Percentiles rank a stretch among this genome's conserved stretches.
These are phyloP conservation scores for Leonotis leonurus DNA, from an alignment of 257 asterid genomes.

Conservation along the genomic window DNA sequence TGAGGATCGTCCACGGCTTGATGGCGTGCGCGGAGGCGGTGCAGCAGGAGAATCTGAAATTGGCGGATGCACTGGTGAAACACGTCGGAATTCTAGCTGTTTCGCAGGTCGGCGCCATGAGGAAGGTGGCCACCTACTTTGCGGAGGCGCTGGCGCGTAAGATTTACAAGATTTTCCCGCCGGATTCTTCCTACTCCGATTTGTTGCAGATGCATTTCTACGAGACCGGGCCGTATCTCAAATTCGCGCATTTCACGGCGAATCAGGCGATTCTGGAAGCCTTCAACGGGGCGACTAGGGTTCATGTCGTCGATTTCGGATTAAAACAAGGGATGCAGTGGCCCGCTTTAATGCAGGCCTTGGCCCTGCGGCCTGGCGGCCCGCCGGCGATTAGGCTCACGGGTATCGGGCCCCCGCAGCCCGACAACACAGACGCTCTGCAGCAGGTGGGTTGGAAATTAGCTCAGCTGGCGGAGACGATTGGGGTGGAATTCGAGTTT, in stretches of 20 bases:
- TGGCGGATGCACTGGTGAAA: slow-evolving; percentile 59
- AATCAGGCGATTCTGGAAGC: slow-evolving; percentile 79
- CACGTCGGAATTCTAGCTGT: slow-evolving; percentile 62
- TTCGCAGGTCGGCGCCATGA: slow-evolving; percentile 72
- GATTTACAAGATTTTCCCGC: slow-evolving; percentile 54
- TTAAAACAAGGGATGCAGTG: slow-evolving; percentile 82
- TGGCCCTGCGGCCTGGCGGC: slow-evolving; percentile 65
- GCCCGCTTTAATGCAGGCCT: slow-evolving; percentile 78
- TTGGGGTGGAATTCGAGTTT: slow-evolving; percentile 64
- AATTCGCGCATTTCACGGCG: slow-evolving; percentile 82
- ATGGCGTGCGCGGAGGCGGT: slow-evolving; percentile 81
- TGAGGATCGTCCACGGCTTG: slow-evolving; percentile 61
- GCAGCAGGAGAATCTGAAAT: slow-evolving; percentile 41
- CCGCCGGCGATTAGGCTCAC: slow-evolving; percentile 59
- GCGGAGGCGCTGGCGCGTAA: slow-evolving; percentile 68
- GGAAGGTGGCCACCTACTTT: slow-evolving; percentile 74
- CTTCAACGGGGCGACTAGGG: slow-evolving; percentile 40
- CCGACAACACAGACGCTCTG: slow-evolving; percentile 50
- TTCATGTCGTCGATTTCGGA: slow-evolving; percentile 68
- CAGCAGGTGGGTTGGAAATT: slow-evolving; percentile 82
- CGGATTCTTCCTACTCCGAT: slow-evolving; percentile 44
- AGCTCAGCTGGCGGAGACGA: slow-evolving; percentile 60
- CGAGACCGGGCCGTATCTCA: slow-evolving; percentile 63
- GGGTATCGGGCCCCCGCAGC: slow-evolving; percentile 56
- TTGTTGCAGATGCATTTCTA: slow-evolving; percentile 69